Base-by-base conservation (phyloP, 2,329 filamentous ascomycete genomes). In the Simplicillium aogashimaense region DNA sequence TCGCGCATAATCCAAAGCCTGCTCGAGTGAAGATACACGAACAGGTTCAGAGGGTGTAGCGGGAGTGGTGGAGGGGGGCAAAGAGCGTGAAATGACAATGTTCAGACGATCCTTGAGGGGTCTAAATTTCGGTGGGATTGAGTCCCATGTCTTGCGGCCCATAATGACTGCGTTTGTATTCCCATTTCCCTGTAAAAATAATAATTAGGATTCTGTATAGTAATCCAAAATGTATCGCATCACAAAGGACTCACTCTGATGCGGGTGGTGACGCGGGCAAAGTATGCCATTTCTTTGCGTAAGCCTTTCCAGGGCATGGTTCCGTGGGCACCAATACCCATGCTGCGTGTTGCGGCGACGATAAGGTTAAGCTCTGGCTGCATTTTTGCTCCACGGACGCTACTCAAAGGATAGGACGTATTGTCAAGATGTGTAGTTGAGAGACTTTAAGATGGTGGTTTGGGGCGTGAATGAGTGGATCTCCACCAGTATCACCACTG, bases 141-240 rank as follows among this genome's bases (percentile, higher is more conserved):
- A 87, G 39, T 94, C 87, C 82, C 90, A 98, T 0, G 92, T 98
- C 63, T 94, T 95, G 55, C 92, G 84, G 44, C 92, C 92, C 92
- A 98, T 98, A 50, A 98, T 83, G 38, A 97, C 86, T 14, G 86
- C 84, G 59, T 89, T 90, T 48, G 65, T 43, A 33, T 64, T 50
- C 1, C 55, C 20, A 25, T 25, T 25, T 6, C 20, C 20, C 20
- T 25, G 20, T 9, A 25, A 25, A 25, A 6, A 9, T 25, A 9
- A 25, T 25, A 9, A 25, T 25, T 25, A 25, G 9, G 9, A 25
- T 25, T 25, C n/a, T 25, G 20, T 25, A 25, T 25, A 25, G 20
- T 5, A 25, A 25, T 25, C 20, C 9, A 25, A n/a, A 25, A 5
- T 25, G 20, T 9, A 6, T 25, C 20, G 9, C 6, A 6, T 25